phyloP scores from a whole-genome alignment of 2,329 filamentous ascomycete genomes.

The Venturia asperata region DNA sequence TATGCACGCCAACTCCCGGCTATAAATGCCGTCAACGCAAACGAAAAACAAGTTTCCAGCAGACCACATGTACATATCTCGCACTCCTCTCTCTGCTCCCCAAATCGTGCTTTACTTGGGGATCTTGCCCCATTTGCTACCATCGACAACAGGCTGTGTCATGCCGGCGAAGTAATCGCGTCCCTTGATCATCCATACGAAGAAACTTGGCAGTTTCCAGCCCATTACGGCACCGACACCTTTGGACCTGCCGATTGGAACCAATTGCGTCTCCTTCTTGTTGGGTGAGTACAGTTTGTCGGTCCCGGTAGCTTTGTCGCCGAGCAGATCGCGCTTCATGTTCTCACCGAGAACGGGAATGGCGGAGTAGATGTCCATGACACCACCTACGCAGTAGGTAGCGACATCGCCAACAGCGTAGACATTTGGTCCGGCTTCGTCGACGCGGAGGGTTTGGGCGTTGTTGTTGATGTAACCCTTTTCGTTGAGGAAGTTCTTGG shows the following conservation, averaged over 20 bases:
- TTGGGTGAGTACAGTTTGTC: slow-evolving; percentile 31
- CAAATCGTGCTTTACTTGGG: slow-evolving; percentile 13
- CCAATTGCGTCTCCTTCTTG: slow-evolving; percentile 31
- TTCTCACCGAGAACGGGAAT: slow-evolving; percentile 39
- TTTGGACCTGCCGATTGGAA: slow-evolving; percentile 32
- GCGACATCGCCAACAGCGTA: slow-evolving; percentile 45
- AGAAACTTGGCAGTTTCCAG: slow-evolving; percentile 32
- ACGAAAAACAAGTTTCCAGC: not conserved
- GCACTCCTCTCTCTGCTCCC: not conserved
- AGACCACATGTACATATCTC: not conserved
- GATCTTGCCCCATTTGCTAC: slow-evolving; percentile 14
- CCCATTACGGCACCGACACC: slow-evolving; percentile 35
- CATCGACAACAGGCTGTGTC: slow-evolving; percentile 13
- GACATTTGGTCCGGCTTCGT: slow-evolving; percentile 38
- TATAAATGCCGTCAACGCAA: slow-evolving; percentile 1
- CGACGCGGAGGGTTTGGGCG: slow-evolving; percentile 39
- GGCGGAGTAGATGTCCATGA: slow-evolving; percentile 35
- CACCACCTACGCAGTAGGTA: slow-evolving; percentile 36
- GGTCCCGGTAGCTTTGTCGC: slow-evolving; percentile 2
- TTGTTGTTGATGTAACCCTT: slow-evolving; percentile 45
- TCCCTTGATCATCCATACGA: slow-evolving; percentile 40
- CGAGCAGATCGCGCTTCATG: slow-evolving; percentile 40
- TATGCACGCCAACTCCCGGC: slow-evolving; percentile 6
- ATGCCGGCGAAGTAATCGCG: slow-evolving; percentile 33
- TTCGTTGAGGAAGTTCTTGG: slow-evolving; percentile 39